A percentile compares a stretch with the other conserved stretches of the same genome.
Conservation (phyloP, 352 stramenopile species). For the Pythium apleroticum region DNA sequence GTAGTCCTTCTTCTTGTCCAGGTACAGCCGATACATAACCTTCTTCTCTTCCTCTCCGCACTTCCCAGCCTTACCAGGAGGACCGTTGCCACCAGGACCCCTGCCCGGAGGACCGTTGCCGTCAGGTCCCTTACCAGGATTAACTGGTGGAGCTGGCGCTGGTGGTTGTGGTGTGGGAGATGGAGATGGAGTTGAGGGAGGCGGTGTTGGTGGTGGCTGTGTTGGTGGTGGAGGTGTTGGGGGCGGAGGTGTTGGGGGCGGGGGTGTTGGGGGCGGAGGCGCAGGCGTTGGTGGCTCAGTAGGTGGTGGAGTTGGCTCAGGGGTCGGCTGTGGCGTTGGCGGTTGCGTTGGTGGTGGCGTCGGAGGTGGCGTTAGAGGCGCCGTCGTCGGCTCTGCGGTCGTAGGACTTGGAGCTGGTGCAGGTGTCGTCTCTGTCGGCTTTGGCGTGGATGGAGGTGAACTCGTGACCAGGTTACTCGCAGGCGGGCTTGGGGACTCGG, state of each 20-base stretch:
- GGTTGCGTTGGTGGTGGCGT: background rate
- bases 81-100: background rate
- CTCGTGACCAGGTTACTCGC: background rate
- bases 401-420: background rate
- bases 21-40: conserved; percentile 20
- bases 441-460: background rate
- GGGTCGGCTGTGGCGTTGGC: background rate
- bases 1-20: conserved; percentile 26
- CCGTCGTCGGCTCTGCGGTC: background rate
- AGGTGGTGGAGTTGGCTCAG: background rate
- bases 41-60: conserved; percentile 7
- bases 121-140: background rate
- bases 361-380: background rate
- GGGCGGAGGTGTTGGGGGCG: too few relatives aligned
- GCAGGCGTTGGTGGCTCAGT: background rate
- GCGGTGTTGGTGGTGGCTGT: background rate
- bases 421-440: background rate
- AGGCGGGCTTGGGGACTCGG: background rate
- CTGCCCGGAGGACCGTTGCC: background rate
- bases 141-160: too few relatives aligned
- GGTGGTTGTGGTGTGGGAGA: background rate
- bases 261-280: background rate
- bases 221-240: background rate
- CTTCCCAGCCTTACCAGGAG: background rate
- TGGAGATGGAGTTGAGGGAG: background rate